phyloP scores from a whole-genome alignment of 352 stramenopile genomes.

The Globisporangium acanthophoron region DNA sequence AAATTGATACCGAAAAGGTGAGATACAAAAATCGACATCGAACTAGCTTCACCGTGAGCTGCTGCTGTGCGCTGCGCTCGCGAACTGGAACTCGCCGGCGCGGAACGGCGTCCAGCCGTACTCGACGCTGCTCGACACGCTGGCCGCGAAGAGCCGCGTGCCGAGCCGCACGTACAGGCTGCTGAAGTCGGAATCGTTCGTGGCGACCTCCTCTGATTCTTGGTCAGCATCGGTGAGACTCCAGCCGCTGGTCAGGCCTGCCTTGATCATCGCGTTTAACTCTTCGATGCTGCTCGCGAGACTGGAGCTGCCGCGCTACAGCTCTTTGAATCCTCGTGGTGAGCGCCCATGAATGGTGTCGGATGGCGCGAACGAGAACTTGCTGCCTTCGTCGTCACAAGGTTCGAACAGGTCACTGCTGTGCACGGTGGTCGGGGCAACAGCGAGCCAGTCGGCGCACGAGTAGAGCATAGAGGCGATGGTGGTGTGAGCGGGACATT shows the following conservation, averaged over 20 bases:
- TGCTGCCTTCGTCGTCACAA: background rate
- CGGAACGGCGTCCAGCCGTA: slow-evolving; percentile 18
- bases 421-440: background rate
- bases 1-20: background rate
- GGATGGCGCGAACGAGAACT: background rate
- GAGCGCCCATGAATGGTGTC: background rate
- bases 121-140: slow-evolving; percentile 4
- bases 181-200: background rate
- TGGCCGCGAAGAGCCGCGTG: slow-evolving; percentile 1
- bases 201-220: too few relatives aligned
- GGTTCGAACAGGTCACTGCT: background rate
- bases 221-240: background rate
- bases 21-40: background rate
- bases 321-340: slow-evolving; percentile 5
- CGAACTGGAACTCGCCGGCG: slow-evolving; percentile 18
- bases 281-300: slow-evolving; percentile 14
- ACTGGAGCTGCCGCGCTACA: slow-evolving; percentile 5
- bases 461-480: slow-evolving; percentile 12
- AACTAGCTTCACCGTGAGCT: background rate
- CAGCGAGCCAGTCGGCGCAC: slow-evolving; percentile 15
- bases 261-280: slow-evolving; percentile 18
- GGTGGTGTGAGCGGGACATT: background rate
- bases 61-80: background rate
- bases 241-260: slow-evolving; percentile 3
- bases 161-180: background rate